Conservation (phyloP, 225 moss, liverwort and hornwort species). For the Neckera pumila region DNA sequence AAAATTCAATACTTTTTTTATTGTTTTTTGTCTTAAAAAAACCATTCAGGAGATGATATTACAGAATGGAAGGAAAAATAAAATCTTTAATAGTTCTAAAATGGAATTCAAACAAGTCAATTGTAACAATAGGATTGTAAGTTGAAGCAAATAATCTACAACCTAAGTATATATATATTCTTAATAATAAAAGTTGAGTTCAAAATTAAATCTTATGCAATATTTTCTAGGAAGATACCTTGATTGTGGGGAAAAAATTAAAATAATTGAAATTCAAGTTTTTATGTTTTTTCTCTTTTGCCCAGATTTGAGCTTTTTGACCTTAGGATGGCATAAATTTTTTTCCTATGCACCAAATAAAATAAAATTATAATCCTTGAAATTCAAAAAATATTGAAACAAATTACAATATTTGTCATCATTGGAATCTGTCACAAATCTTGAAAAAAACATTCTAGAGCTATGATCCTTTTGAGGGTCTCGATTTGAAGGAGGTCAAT, state of each 20-base stretch:
- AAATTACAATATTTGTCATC: background rate
- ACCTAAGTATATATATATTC: background rate
- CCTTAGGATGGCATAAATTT: fast-evolving
- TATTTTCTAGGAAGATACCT: fast-evolving
- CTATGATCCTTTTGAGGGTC: background rate
- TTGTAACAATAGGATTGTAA: fast-evolving
- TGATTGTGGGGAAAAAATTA: background rate
- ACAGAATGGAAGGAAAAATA: background rate
- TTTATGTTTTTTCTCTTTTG: background rate
- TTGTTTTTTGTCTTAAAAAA: too few relatives aligned
- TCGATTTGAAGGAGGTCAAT: too few relatives aligned
- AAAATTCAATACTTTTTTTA: background rate
- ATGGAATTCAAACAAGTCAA: background rate
- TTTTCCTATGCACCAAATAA: background rate
- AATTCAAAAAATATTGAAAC: background rate
- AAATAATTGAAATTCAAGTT: background rate
- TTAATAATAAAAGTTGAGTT: background rate
- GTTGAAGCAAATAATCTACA: background rate
- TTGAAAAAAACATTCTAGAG: background rate
- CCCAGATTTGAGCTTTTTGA: background rate
- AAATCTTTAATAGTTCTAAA: background rate
- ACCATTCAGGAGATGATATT: too few relatives aligned
- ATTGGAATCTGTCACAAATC: fast-evolving
- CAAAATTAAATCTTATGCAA: fast-evolving
- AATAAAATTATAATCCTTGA: background rate